Evolutionary conservation across 352 stramenopile genomes (phyloP), one percentile per base, ranked within the genome.

Genomic region (Pythium vanterpoolii): DNA sequence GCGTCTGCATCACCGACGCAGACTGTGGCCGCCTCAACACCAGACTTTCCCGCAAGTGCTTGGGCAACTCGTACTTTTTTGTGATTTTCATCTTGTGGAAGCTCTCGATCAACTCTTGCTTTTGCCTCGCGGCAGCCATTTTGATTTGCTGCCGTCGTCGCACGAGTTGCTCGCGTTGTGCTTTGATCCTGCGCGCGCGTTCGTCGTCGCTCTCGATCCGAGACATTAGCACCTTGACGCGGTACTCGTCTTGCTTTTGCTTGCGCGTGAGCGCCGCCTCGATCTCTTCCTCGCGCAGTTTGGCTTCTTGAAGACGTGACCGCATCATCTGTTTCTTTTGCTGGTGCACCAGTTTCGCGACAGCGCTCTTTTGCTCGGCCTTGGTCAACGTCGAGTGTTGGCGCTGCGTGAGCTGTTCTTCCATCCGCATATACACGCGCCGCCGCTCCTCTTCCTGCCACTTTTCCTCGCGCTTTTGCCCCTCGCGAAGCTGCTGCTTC

Each of bases 81-180:
- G 77, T 89, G 33, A 91, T 71, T 56, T 89, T 86, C 83, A 94
- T 90, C 50, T 86, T 84, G 64, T 92, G 76, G 47, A 94, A 91
- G 45, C 69, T 87, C 13, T 90, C 77, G 4, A 93, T 51, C n/a
- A 93, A 76, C 26, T 91, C 74, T 23, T 84, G 70, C 49, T 90
- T 90, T 33, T 93, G 76, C 0, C 76, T 64, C 19, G 50, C 70
- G 5, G 79, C 78, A 31, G 66, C 65, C 46, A 86, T 74, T 48
- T 91, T 86, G 45, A 90, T 84, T 42, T 88, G 71, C 60, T 90
- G 73, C 0, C 82, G 76, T 18, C 82, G 72, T 13, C 74, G 70
- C 40, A 94, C 56, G 2, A 92, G 64, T 14, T 67, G 60, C 5
- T 76, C 62, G 14, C 83, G 78, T 40, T 94, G 77, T 27, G 73